Evolutionary conservation across 352 stramenopile genomes (phyloP).

Genomic region (Phytophthora nicotianae): DNA sequence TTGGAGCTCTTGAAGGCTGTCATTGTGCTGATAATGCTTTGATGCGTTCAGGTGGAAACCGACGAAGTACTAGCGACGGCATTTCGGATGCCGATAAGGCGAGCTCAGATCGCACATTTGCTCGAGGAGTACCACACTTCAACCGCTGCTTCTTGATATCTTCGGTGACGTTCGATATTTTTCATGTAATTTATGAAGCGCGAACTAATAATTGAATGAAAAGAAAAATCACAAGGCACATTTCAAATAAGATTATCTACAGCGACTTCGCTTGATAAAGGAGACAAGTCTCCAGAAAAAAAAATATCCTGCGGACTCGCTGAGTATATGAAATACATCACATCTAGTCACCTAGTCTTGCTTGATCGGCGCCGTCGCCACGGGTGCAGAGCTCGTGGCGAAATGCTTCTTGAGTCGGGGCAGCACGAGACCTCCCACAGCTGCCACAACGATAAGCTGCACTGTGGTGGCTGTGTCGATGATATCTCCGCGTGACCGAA

Average conservation of each 20-base stretch:
- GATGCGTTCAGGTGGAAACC: conserved; percentile 53
- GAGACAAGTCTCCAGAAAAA: background rate
- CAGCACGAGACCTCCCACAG: conserved; percentile 62
- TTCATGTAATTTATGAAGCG: background rate
- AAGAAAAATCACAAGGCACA: conserved; percentile 11
- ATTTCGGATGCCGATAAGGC: conserved; percentile 69
- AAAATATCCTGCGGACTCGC: conserved; percentile 12
- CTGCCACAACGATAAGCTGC: conserved; percentile 74
- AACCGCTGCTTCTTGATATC: conserved; percentile 37
- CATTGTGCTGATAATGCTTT: conserved; percentile 13
- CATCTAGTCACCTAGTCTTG: conserved; percentile 31
- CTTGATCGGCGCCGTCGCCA: conserved; percentile 24
- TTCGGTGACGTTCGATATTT: background rate
- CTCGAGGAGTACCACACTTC: conserved; percentile 60
- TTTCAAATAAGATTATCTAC: conserved; percentile 22
- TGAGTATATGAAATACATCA: conserved; percentile 26
- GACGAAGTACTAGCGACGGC: conserved; percentile 59
- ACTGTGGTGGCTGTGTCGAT: conserved; percentile 79
- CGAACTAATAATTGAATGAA: background rate
- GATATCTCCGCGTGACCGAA: conserved; percentile 75
- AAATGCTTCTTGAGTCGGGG: conserved; percentile 75
- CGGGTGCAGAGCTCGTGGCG: conserved; percentile 26
- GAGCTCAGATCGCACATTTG: conserved; percentile 49
- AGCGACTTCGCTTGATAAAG: background rate
- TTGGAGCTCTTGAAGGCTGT: background rate